Evolutionary conservation across 331 rosid species (phyloP).

Genomic region (Prunus yedoensis): DNA sequence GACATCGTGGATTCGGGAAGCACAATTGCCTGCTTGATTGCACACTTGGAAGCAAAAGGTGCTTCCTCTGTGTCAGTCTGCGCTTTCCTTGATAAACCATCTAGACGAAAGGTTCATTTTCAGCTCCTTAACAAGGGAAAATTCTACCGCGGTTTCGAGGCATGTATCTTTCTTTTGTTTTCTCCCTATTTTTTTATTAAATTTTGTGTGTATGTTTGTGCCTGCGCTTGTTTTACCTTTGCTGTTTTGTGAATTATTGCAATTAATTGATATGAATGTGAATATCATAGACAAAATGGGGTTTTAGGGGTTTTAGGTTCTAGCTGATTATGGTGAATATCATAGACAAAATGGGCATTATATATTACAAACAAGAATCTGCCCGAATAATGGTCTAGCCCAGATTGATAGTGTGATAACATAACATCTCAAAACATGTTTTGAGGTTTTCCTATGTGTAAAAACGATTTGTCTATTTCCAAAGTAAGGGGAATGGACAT

Average conservation of each 20-base stretch:
- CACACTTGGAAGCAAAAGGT: constrained; percentile 63
- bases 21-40: constrained; percentile 53
- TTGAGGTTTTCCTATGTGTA: no score
- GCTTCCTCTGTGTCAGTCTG: constrained; percentile 82
- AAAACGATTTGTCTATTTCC: no score
- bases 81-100: constrained; percentile 81
- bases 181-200: neutral
- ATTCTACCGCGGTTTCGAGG: constrained; percentile 80
- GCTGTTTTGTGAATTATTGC: no score
- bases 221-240: no score
- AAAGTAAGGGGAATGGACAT: no score
- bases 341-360: neutral
- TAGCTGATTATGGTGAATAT: neutral
- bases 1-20: constrained; percentile 85
- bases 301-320: neutral
- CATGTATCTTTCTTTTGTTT: neutral
- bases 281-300: no score
- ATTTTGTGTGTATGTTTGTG: no score
- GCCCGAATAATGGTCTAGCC: neutral
- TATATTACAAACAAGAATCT: neutral
- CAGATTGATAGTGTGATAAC: no score
- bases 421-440: no score
- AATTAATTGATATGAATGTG: no score
- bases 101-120: constrained; percentile 61
- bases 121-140: constrained; percentile 63